These are phyloP conservation scores for Fomitopsis serialis DNA, from an alignment of 768 basidiomycete species.

Conservation along the genomic window DNA sequence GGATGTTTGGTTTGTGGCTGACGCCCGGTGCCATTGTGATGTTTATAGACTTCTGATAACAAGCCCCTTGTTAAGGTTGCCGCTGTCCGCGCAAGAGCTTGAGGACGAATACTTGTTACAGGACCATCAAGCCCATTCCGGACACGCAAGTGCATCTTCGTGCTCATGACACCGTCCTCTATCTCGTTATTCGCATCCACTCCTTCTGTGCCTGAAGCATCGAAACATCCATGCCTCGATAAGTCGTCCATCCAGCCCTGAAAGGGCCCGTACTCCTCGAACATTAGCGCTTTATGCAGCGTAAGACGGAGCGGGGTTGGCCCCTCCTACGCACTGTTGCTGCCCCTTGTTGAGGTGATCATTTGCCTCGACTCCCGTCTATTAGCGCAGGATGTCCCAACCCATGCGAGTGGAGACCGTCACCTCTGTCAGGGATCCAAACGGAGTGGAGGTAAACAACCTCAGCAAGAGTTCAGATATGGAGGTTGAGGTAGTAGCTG, in stretches of 20 bases:
- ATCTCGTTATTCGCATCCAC: slow-evolving; percentile 1
- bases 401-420: background rate
- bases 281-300: background rate
- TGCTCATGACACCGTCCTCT: background rate
- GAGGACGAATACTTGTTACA: no score
- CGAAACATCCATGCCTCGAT: background rate
- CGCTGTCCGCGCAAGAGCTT: no score
- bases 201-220: background rate
- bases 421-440: background rate
- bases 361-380: background rate
- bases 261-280: background rate
- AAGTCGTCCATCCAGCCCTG: background rate
- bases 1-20: no score
- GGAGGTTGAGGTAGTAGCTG: slow-evolving; percentile 1
- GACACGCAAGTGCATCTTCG: background rate
- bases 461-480: background rate
- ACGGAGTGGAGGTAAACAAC: background rate
- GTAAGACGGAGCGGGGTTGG: background rate
- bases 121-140: no score
- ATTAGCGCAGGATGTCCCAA: background rate
- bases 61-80: no score
- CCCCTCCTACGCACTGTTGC: background rate
- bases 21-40: no score
- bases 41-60: no score
- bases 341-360: background rate